Percentiles rank a stretch among this genome's conserved stretches.
These are phyloP conservation scores for Pyrenochaeta sp. DNA, from an alignment of 2,329 filamentous ascomycete species.

Conservation along the genomic window DNA sequence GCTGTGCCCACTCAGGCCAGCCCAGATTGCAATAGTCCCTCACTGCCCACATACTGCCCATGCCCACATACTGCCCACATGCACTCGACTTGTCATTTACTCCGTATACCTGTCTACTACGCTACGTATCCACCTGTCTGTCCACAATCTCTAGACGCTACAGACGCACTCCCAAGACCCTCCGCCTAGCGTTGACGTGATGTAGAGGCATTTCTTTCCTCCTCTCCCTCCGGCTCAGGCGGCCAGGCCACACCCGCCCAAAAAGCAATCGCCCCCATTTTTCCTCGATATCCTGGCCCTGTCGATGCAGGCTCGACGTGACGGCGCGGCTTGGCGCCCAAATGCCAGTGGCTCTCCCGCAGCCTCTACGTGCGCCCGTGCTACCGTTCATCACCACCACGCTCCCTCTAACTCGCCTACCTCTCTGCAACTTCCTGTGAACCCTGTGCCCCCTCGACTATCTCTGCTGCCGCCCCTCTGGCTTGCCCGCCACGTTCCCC, in stretches of 20 bases:
- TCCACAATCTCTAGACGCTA: no score
- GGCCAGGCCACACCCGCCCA: constrained; percentile 16
- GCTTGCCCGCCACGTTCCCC: constrained; percentile 40
- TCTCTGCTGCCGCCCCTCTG: constrained; percentile 25
- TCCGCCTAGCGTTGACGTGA: no score
- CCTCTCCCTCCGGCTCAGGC: constrained; percentile 8
- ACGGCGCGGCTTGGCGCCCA: constrained; percentile 27
- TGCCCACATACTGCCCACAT: no score
- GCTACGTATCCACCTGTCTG: no score
- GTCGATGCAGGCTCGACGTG: constrained; percentile 29
- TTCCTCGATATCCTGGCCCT: constrained; percentile 22
- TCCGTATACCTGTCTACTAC: no score
- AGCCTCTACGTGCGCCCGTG: constrained; percentile 31
- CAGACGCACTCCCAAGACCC: no score
- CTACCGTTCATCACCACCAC: constrained; percentile 33
- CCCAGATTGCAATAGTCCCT: no score
- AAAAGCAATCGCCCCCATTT: constrained; percentile 26
- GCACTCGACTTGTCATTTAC: no score
- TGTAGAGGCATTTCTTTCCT: no score
- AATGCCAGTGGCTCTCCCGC: constrained; percentile 22
- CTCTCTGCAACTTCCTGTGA: no score
- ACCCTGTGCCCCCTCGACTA: constrained; percentile 25
- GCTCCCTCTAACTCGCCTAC: constrained; percentile 25
- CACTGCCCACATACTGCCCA: no score
- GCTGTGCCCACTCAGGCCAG: constrained; percentile 1